Conservation (phyloP, 1,139 yeast genomes). For the Citeromyces siamensis region DNA sequence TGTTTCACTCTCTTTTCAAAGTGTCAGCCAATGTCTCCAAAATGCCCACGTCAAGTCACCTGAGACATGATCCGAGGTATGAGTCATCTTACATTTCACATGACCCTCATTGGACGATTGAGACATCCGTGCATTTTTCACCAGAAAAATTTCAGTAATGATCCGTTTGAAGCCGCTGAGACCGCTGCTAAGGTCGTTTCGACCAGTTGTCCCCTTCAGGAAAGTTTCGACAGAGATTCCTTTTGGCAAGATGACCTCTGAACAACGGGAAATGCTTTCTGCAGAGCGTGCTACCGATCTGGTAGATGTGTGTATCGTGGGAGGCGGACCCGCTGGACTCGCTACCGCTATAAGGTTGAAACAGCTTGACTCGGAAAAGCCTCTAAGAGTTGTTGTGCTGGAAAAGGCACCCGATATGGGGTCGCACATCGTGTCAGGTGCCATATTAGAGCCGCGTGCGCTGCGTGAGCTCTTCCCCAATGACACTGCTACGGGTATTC, state of each 20-base stretch:
- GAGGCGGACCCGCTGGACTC: constrained; percentile 97
- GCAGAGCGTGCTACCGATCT: constrained; percentile 70
- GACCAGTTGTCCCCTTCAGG: constrained; percentile 3
- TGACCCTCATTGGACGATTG: background rate
- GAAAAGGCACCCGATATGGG: constrained; percentile 94
- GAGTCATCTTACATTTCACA: background rate
- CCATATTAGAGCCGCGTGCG: constrained; percentile 84
- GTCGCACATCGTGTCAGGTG: constrained; percentile 86
- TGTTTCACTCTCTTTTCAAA: too few relatives aligned
- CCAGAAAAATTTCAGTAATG: background rate
- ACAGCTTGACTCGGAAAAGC: constrained; percentile 63
- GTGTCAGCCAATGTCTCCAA: too few relatives aligned
- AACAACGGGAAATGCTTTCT: constrained; percentile 29
- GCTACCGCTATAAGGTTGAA: constrained; percentile 87
- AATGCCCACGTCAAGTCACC: too few relatives aligned
- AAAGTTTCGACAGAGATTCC: constrained; percentile 18
- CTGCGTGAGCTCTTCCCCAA: constrained; percentile 77
- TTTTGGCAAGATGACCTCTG: constrained; percentile 26
- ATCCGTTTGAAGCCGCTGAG: too few relatives aligned
- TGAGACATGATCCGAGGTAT: too few relatives aligned
- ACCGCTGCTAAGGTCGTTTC: constrained; percentile 5
- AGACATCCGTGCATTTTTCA: background rate
- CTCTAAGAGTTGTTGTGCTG: constrained; percentile 71
- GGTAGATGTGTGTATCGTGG: constrained; percentile 91
- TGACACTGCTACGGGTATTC: constrained; percentile 43